Evolutionary conservation across 2,329 filamentous ascomycete genomes (phyloP).

Genomic region (Neonectria magnoliae): DNA sequence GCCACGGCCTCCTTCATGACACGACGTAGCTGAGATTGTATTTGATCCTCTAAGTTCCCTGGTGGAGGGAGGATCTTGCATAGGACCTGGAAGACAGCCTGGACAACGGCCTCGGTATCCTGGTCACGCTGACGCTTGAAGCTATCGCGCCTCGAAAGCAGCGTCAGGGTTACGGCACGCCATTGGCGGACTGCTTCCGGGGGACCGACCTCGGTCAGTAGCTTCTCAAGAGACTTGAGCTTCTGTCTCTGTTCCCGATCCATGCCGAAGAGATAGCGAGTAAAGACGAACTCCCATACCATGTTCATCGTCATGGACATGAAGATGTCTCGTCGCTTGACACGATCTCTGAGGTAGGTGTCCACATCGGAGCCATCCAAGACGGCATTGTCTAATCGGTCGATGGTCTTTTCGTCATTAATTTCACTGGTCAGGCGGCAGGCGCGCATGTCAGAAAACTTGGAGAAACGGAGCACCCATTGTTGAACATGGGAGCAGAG

Average conservation of each 20-base stretch:
- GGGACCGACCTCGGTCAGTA: conserved; percentile 87
- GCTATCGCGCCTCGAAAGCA: conserved; percentile 81
- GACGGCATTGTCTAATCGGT: conserved; percentile 92
- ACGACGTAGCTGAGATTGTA: conserved; percentile 84
- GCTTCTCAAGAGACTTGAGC: conserved; percentile 94
- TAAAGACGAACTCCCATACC: conserved; percentile 99
- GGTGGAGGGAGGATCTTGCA: conserved; percentile 89
- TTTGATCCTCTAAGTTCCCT: conserved; percentile 79
- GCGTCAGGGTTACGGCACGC: conserved; percentile 93
- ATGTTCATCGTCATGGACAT: conserved; percentile 99
- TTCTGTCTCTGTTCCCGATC: conserved; percentile 97
- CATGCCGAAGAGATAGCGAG: conserved; percentile 97
- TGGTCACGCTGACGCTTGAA: conserved; percentile 85
- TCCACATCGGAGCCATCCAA: conserved; percentile 96
- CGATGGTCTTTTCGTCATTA: conserved; percentile 90
- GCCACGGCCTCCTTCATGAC: conserved; percentile 90
- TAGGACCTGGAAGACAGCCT: conserved; percentile 83
- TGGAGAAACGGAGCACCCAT: conserved; percentile 98
- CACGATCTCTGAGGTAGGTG: conserved; percentile 84
- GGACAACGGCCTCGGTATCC: conserved; percentile 95
- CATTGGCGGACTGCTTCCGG: conserved; percentile 92
- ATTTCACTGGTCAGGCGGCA: conserved; percentile 87
- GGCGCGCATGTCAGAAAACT: conserved; percentile 91
- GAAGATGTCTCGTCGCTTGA: conserved; percentile 91
- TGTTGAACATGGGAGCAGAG: conserved; percentile 96